Conservation (phyloP, 164 flowering plant genomes). For the Litsea cubeba region DNA sequence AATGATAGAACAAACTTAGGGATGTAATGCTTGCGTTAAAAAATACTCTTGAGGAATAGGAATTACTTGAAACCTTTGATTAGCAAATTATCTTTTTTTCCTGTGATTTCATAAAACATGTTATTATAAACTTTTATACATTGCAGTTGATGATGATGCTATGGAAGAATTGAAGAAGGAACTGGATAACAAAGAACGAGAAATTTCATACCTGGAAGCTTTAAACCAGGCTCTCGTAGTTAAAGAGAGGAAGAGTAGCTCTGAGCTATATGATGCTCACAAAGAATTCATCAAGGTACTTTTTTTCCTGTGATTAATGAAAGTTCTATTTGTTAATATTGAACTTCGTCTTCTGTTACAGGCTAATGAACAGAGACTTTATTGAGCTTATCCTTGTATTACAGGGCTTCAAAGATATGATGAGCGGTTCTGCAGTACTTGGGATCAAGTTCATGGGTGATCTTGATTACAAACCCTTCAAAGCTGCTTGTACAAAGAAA, state of each 20-base stretch:
- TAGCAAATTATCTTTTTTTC: too few species aligned
- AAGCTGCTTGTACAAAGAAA: slow-evolving; percentile 47
- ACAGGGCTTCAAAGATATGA: slow-evolving; percentile 47
- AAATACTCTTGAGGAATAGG: too few species aligned
- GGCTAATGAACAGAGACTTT: background rate
- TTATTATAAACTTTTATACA: slow-evolving; percentile 1
- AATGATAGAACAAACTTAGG: too few species aligned
- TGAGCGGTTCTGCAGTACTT: background rate
- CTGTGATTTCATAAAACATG: too few species aligned
- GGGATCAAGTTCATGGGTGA: background rate
- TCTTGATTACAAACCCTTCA: slow-evolving; percentile 37
- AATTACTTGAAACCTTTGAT: too few species aligned
- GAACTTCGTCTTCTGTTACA: background rate
- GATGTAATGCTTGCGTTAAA: too few species aligned
- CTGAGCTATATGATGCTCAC: slow-evolving; percentile 33
- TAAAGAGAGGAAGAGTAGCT: slow-evolving; percentile 37
- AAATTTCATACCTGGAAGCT: slow-evolving; percentile 31
- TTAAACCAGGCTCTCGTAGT: slow-evolving; percentile 45
- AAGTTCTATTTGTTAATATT: background rate
- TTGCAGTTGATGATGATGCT: slow-evolving; percentile 47
- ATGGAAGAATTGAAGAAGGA: slow-evolving; percentile 24
- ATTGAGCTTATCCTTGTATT: background rate
- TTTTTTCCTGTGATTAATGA: background rate
- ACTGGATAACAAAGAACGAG: slow-evolving; percentile 52
- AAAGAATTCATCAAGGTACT: slow-evolving; percentile 51